Conservation (phyloP, 2,329 filamentous ascomycete species). For the Alternaria gaisen region DNA sequence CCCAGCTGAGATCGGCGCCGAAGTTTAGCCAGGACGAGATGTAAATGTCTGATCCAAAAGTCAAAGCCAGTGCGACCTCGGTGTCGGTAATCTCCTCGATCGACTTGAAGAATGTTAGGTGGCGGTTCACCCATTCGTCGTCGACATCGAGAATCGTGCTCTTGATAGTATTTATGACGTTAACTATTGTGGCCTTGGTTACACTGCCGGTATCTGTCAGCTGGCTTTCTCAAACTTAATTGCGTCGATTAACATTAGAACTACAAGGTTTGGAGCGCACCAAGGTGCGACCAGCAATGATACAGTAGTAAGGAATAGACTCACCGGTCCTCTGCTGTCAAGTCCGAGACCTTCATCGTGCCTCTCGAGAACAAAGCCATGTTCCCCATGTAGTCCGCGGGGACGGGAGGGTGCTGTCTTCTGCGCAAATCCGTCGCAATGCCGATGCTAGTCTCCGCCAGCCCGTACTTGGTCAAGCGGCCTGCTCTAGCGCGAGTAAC, state of each 20-base stretch:
- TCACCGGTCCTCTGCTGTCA: conserved; percentile 40
- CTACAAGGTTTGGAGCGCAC: conserved; percentile 8
- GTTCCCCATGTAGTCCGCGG: conserved; percentile 42
- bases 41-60: conserved; percentile 46
- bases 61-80: conserved; percentile 39
- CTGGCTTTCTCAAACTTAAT: conserved; percentile 4
- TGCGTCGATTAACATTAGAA: conserved; percentile 12
- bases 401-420: conserved; percentile 36
- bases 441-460: conserved; percentile 38
- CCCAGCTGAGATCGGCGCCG: conserved; percentile 43
- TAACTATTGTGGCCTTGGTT: conserved; percentile 40
- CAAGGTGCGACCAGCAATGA: conserved; percentile 13
- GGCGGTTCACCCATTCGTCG: conserved; percentile 42
- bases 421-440: conserved; percentile 44
- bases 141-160: conserved; percentile 40
- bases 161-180: conserved; percentile 39
- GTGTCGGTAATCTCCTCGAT: conserved; percentile 42
- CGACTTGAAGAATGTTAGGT: conserved; percentile 43
- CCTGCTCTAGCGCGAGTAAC: conserved; percentile 43
- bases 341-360: conserved; percentile 35
- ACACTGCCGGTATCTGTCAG: conserved; percentile 38
- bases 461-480: conserved; percentile 26
- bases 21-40: conserved; percentile 50
- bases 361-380: conserved; percentile 45
- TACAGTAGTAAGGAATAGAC: conserved; percentile 21